phyloP scores from a whole-genome alignment of 2,329 filamentous ascomycete genomes.

The Scortechinia acanthostroma region DNA sequence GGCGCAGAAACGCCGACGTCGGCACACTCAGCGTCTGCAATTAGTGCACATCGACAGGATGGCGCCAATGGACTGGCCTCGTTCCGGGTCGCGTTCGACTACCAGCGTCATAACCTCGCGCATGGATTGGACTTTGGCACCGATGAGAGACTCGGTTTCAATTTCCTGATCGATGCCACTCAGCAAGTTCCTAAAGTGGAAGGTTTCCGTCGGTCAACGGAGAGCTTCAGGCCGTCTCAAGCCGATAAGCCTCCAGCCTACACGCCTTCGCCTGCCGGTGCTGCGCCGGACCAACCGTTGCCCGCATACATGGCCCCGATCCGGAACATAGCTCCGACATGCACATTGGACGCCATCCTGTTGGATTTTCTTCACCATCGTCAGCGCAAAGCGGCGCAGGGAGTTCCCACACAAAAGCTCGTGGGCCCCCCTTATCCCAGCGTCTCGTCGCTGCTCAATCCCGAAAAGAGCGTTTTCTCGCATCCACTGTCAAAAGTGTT shows the following conservation, averaged over 20 bases:
- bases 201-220: neutral
- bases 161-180: neutral
- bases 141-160: neutral
- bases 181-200: neutral
- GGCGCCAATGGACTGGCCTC: neutral
- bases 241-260: neutral
- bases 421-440: slow-evolving; percentile 3
- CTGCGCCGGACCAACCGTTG: neutral
- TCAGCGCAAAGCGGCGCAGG: neutral
- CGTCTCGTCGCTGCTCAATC: slow-evolving; percentile 3
- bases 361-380: neutral
- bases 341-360: neutral
- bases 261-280: no score
- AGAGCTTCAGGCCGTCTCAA: neutral
- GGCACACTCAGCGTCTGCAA: neutral
- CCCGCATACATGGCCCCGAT: neutral
- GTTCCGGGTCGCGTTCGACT: neutral
- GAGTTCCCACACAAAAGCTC: neutral
- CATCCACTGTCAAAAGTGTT: slow-evolving; percentile 4
- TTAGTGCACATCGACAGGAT: neutral
- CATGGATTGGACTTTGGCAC: slow-evolving; percentile 26
- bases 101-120: slow-evolving; percentile 5
- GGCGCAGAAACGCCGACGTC: neutral
- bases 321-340: neutral
- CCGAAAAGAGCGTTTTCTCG: neutral